These are phyloP conservation scores for Daphne laureola DNA, from an alignment of 441 rosid species.

Conservation along the genomic window DNA sequence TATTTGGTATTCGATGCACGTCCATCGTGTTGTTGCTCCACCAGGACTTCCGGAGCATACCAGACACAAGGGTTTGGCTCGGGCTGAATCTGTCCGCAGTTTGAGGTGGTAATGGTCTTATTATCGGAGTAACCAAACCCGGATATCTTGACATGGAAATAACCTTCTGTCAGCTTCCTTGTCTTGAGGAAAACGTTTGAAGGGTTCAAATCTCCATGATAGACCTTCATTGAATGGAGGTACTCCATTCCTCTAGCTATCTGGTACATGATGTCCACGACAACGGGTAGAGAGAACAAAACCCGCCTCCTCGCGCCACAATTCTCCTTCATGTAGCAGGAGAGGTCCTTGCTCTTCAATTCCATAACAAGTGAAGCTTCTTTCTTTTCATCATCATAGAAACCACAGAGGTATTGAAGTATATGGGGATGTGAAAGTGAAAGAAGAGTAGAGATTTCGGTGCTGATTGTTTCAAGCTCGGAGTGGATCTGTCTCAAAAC, in stretches of 20 bases:
- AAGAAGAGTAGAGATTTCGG: constrained; percentile 50
- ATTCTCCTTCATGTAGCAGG: constrained; percentile 68
- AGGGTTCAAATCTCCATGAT: constrained; percentile 74
- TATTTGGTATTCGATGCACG: constrained; percentile 27
- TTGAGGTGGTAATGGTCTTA: constrained; percentile 22
- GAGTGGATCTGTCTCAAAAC: constrained; percentile 59
- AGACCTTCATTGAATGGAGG: constrained; percentile 62
- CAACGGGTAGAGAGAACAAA: constrained; percentile 57
- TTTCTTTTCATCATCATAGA: constrained; percentile 74
- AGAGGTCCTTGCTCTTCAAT: constrained; percentile 73
- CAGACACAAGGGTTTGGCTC: constrained; percentile 49
- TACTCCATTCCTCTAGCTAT: constrained; percentile 91
- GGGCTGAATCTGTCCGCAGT: constrained; percentile 22
- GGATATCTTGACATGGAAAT: constrained; percentile 65
- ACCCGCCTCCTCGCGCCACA: constrained; percentile 59
- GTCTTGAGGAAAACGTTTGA: constrained; percentile 57
- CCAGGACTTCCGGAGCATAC: constrained; percentile 85
- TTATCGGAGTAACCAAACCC: constrained; percentile 63
- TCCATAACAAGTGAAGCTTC: constrained; percentile 75
- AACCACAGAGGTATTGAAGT: constrained; percentile 67
- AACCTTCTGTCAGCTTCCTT: constrained; percentile 62
- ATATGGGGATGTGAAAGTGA: constrained; percentile 80
- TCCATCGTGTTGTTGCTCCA: constrained; percentile 45
- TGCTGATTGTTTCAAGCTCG: constrained; percentile 39
- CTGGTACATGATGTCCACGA: constrained; percentile 85